Evolutionary conservation across 2,329 filamentous ascomycete species (phyloP).

Genomic region (Aaosphaeria pasadenensis): DNA sequence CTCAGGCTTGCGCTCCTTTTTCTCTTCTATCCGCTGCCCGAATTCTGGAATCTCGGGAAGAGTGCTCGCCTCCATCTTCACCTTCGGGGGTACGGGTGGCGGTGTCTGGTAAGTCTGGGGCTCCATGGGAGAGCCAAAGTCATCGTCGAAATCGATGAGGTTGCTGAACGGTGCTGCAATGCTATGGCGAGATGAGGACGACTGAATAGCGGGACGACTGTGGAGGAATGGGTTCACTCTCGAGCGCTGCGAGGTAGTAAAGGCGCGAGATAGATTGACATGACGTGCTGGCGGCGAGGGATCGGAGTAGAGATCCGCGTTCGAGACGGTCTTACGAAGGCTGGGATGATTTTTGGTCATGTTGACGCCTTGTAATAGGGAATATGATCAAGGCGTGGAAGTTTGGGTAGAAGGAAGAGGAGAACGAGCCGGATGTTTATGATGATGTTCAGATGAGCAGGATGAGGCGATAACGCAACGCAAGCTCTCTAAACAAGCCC

Average conservation of each 20-base stretch:
- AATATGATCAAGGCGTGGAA: too few species aligned
- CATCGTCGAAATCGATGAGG: constrained; percentile 31
- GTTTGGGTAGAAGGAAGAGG: neutral
- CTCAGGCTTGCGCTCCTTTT: constrained; percentile 26
- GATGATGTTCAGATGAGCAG: neutral
- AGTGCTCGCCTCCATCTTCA: constrained; percentile 8
- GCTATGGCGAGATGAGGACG: constrained; percentile 20
- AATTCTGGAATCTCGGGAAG: constrained; percentile 20
- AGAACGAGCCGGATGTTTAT: neutral
- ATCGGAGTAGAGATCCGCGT: constrained; percentile 35
- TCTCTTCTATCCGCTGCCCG: constrained; percentile 3
- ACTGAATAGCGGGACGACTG: constrained; percentile 3
- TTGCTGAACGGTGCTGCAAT: constrained; percentile 23
- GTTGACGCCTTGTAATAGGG: neutral
- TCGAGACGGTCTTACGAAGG: constrained; percentile 35
- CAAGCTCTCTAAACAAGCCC: too few species aligned
- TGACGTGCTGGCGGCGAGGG: constrained; percentile 30
- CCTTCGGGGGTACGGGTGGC: constrained; percentile 38
- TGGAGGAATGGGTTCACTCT: constrained; percentile 17
- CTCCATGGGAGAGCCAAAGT: constrained; percentile 16
- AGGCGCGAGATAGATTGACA: constrained; percentile 26
- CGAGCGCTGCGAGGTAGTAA: constrained; percentile 24
- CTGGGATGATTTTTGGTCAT: constrained; percentile 39
- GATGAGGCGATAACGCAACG: neutral
- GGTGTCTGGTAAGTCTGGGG: constrained; percentile 20